phyloP scores from a whole-genome alignment of 73 alveolate genomes.

The Paramecium sonneborni region DNA sequence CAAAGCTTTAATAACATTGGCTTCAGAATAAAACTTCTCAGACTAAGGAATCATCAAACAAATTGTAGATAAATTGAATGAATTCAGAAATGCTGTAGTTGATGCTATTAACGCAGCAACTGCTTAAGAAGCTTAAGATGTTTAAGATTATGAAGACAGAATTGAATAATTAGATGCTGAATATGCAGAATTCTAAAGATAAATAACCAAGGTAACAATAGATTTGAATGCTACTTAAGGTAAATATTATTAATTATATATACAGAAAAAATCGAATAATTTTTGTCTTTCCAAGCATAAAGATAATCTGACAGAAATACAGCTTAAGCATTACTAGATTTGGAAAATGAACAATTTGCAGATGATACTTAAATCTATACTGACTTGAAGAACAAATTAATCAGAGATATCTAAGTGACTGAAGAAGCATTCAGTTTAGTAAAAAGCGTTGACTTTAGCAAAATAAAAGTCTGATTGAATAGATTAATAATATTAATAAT shows the following conservation, averaged over 20 bases:
- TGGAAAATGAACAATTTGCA: constrained; percentile 45
- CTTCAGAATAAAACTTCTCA: constrained; percentile 58
- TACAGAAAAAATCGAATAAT: constrained; percentile 23
- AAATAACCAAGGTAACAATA: background rate
- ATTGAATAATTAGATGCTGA: constrained; percentile 42
- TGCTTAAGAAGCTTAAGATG: constrained; percentile 39
- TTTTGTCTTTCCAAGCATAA: constrained; percentile 30
- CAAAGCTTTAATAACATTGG: constrained; percentile 43
- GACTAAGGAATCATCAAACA: constrained; percentile 42
- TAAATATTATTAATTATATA: background rate
- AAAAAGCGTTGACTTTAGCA: constrained; percentile 34
- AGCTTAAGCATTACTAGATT: background rate
- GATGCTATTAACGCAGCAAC: constrained; percentile 51
- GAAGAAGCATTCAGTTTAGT: constrained; percentile 40
- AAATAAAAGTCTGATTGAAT: constrained; percentile 34
- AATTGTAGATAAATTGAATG: constrained; percentile 17
- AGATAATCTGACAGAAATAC: constrained; percentile 55
- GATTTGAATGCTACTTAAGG: constrained; percentile 51
- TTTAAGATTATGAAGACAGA: constrained; percentile 35
- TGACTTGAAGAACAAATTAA: constrained; percentile 8
- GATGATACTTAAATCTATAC: constrained; percentile 52
- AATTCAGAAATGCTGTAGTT: constrained; percentile 50
- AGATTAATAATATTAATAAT: background rate
- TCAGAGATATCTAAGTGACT: constrained; percentile 43
- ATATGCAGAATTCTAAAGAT: constrained; percentile 59